These are phyloP conservation scores for Scedosporium minutisporum DNA, from an alignment of 2,329 filamentous ascomycete genomes.

Conservation along the genomic window DNA sequence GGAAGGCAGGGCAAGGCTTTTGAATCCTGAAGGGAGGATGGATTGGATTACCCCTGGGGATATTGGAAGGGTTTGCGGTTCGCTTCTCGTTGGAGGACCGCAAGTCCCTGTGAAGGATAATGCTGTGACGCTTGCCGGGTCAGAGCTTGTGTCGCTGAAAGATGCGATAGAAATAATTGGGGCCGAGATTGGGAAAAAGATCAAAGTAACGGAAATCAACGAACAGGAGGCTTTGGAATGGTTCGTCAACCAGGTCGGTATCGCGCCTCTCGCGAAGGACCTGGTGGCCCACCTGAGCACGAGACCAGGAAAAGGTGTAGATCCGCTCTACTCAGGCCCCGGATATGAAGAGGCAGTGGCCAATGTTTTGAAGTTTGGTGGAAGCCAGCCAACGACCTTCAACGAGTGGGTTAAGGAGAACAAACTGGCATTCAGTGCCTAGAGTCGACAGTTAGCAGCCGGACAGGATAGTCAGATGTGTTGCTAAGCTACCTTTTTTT, in stretches of 20 bases:
- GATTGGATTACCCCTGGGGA: slow-evolving; percentile 33
- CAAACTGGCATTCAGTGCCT: background rate
- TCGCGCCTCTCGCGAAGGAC: background rate
- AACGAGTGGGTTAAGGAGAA: background rate
- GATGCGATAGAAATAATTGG: slow-evolving; percentile 20
- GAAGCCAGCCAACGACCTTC: background rate
- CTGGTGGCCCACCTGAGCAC: background rate
- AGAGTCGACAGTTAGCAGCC: background rate
- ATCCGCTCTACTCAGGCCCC: background rate
- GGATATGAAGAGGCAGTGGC: background rate
- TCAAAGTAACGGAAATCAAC: slow-evolving; percentile 8
- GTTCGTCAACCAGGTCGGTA: background rate
- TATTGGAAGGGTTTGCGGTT: slow-evolving; percentile 33
- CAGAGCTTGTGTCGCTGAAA: slow-evolving; percentile 19
- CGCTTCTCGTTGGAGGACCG: slow-evolving; percentile 24
- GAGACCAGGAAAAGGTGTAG: background rate
- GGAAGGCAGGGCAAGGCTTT: slow-evolving; percentile 21
- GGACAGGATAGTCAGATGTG: too few species aligned
- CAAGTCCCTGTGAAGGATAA: slow-evolving; percentile 16
- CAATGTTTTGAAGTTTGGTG: background rate
- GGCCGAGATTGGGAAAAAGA: slow-evolving; percentile 20
- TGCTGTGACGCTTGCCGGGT: slow-evolving; percentile 24
- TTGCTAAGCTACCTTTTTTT: too few species aligned
- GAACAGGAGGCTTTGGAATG: background rate
- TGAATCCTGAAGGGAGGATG: slow-evolving; percentile 17